Conservation (phyloP, 2,329 filamentous ascomycete genomes). For the Pseudopyricularia javanii region DNA sequence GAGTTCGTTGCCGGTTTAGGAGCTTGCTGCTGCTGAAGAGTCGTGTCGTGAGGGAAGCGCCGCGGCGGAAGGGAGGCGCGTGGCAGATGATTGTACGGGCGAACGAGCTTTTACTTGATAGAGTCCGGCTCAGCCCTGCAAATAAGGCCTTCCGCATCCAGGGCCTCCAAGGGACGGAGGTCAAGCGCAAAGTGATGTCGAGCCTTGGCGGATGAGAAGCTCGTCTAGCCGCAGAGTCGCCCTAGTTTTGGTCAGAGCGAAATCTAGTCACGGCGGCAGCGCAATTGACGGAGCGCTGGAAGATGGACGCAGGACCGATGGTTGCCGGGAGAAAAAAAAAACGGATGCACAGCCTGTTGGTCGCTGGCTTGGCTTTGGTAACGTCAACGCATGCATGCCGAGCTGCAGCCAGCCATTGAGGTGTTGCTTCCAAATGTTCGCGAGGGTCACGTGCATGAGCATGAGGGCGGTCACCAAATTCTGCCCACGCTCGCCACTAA, state of each 20-base stretch:
- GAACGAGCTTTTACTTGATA: constrained; percentile 4
- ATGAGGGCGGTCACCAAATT: constrained; percentile 1
- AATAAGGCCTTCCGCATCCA: constrained; percentile 8
- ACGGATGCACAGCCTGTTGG: neutral
- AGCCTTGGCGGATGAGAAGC: neutral
- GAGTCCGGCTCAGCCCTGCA: constrained; percentile 9
- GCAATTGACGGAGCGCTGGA: neutral
- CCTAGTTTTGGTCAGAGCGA: neutral
- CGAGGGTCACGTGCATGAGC: neutral
- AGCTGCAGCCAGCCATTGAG: neutral
- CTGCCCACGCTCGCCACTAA: neutral
- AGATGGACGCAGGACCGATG: neutral
- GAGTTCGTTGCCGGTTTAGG: neutral
- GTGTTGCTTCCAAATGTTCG: neutral
- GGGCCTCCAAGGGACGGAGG: neutral
- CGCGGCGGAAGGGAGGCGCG: neutral
- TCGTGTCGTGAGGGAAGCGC: neutral
- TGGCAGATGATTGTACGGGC: neutral
- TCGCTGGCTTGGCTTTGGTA: neutral
- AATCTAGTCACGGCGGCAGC: neutral
- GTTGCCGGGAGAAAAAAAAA: neutral
- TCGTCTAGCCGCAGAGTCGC: neutral
- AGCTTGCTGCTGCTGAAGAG: neutral
- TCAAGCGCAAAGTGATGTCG: neutral
- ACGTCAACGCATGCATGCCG: neutral